Conservation (phyloP, 2,329 filamentous ascomycete species). For the Lasiodiplodia sp. region DNA sequence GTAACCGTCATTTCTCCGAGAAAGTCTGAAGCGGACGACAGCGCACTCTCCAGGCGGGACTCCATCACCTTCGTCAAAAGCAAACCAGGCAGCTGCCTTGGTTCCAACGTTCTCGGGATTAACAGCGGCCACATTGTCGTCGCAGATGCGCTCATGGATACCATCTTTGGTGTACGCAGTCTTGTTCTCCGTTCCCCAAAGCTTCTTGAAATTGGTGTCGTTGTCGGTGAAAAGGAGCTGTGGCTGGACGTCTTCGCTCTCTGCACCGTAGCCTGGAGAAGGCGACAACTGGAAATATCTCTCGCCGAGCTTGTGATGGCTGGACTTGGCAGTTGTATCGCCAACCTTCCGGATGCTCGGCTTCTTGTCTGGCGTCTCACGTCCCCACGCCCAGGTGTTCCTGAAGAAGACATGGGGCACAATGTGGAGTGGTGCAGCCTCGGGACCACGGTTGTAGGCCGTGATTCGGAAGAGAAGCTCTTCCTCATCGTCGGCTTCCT, state of each 20-base stretch:
- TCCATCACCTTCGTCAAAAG: conserved; percentile 87
- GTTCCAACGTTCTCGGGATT: conserved; percentile 84
- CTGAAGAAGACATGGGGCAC: conserved; percentile 96
- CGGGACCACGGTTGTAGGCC: conserved; percentile 92
- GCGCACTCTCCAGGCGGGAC: conserved; percentile 91
- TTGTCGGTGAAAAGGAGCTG: conserved; percentile 93
- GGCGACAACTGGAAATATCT: conserved; percentile 86
- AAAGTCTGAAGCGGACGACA: conserved; percentile 90
- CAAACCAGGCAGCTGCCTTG: conserved; percentile 90
- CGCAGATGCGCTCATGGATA: conserved; percentile 87
- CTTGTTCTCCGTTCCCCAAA: conserved; percentile 79
- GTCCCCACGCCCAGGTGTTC: conserved; percentile 96
- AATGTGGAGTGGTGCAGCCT: conserved; percentile 90
- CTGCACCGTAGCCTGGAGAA: conserved; percentile 82
- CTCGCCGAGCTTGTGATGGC: conserved; percentile 80
- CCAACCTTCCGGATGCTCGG: conserved; percentile 74
- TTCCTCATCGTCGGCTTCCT: conserved; percentile 89
- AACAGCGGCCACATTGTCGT: conserved; percentile 78
- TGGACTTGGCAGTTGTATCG: conserved; percentile 75
- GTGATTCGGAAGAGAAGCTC: conserved; percentile 94
- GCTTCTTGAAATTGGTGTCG: conserved; percentile 81
- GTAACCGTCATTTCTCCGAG: conserved; percentile 75
- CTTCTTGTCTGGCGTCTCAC: conserved; percentile 77
- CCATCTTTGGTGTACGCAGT: conserved; percentile 92
- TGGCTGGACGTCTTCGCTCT: conserved; percentile 83